Base-by-base conservation (phyloP, 2,329 filamentous ascomycete species). In the Aspergillus fischeri region DNA sequence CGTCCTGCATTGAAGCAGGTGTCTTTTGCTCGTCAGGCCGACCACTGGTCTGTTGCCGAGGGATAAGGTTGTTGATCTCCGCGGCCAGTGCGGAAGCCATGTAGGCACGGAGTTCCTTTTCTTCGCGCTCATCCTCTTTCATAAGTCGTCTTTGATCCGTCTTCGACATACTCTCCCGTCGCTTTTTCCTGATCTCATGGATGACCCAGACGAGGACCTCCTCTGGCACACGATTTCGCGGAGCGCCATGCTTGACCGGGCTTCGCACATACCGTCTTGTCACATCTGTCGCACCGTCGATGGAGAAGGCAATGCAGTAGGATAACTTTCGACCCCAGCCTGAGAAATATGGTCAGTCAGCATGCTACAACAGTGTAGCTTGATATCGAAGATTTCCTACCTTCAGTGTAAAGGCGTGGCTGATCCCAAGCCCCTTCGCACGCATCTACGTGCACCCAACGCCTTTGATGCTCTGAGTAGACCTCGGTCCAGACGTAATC, bases 401-500 rank as follows among this genome's bases (percentile, higher is more conserved):
- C 93, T 75, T 97, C 91, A 6, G 91, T 86, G 75, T 97, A 97
- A 9, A 97, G 82, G 49, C 90, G 84, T 52, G 94, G 94, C 69
- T 93, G 92, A 72, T 99, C 94, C 92, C 92, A 97, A 1, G 90
- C 86, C 70, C 93, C 93, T 73, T 97, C 94, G 69, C 93, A 97
- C 35, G 88, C 87, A 73, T 99, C 94, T 45, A 97, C 92, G 65
- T 97, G 93, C n/a, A 97, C 83, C 94, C 94, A 99, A 71, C 92
- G 86, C 73, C 89, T 87, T 70, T 93, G 89, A 75, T 96, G 92
- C 61, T 94, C 90, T 2, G 92, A 97, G 77, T 96, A 99, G 14
- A 97, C 89, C 68, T 97, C 94, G 1, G 92, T 96, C 94, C 94
- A 99, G 27, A 97, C 91, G 70, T 97, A 91, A 73, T 97, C 94